Evolutionary conservation across 2,329 filamentous ascomycete species (phyloP).

Genomic region (Cryphonectria naterciae): DNA sequence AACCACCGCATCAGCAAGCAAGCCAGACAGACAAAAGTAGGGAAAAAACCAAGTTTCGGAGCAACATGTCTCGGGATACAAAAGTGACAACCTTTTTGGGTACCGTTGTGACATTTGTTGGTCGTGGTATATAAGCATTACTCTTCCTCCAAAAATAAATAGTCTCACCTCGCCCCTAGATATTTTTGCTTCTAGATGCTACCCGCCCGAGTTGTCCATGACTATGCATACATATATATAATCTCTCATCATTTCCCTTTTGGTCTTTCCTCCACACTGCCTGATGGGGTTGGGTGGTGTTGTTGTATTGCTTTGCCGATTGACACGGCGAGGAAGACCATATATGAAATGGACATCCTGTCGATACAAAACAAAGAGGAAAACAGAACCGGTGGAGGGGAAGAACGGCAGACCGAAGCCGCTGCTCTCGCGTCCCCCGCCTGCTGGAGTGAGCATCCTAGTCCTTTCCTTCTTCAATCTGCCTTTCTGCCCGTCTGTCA

Average conservation of each 20-base stretch:
- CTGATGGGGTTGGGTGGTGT: not conserved
- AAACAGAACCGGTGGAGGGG: not conserved
- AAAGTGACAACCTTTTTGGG: not conserved
- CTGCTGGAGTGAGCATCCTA: constrained; percentile 1
- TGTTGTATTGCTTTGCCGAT: not conserved
- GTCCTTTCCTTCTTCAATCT: not conserved
- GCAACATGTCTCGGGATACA: constrained; percentile 8
- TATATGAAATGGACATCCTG: constrained; percentile 45
- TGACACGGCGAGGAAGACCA: constrained; percentile 24
- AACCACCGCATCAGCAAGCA: constrained; percentile 5
- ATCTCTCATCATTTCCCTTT: not conserved
- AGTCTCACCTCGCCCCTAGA: constrained; percentile 4
- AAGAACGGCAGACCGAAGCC: not conserved
- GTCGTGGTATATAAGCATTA: constrained; percentile 7
- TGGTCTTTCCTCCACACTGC: not conserved
- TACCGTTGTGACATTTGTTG: not conserved
- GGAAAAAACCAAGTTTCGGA: not conserved
- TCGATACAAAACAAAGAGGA: constrained; percentile 38
- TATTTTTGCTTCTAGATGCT: not conserved
- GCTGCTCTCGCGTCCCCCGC: not conserved
- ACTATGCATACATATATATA: not conserved
- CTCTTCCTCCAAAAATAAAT: not conserved
- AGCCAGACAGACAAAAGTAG: not conserved
- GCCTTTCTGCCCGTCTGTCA: constrained; percentile 4
- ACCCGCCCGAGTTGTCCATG: not conserved